phyloP scores from a whole-genome alignment of 495 filamentous ascomycete genomes.

The Penicillium psychrofluorescens region DNA sequence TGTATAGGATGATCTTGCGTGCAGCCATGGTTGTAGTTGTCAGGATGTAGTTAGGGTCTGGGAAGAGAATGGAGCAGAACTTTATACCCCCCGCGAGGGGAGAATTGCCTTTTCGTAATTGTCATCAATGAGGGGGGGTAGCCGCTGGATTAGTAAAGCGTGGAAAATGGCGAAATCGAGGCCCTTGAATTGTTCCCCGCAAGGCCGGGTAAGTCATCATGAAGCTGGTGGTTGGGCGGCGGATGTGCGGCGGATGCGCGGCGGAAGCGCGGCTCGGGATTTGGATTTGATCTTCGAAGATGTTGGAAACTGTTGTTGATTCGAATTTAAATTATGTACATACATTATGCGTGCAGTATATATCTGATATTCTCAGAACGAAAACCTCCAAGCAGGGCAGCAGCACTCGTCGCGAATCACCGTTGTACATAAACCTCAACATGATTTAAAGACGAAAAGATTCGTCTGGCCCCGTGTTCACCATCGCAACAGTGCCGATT shows the following conservation, averaged over 20 bases:
- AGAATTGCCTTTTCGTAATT: constrained; percentile 8
- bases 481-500: constrained; percentile 1
- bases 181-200: constrained; percentile 1
- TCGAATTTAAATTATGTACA: constrained; percentile 25
- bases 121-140: constrained; percentile 14
- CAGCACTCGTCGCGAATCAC: background rate
- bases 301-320: background rate
- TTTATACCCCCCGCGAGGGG: background rate
- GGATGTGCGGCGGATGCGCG: no score
- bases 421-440: constrained; percentile 11
- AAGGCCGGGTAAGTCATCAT: background rate
- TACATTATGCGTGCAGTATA: constrained; percentile 22
- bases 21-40: constrained; percentile 19
- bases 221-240: no score
- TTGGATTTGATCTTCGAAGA: no score
- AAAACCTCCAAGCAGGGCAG: constrained; percentile 1
- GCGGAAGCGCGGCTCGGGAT: no score
- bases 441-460: no score
- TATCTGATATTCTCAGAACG: constrained; percentile 13
- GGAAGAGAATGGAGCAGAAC: background rate
- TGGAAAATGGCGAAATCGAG: constrained; percentile 12
- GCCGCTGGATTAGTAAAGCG: constrained; percentile 21
- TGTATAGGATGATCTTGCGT: constrained; percentile 58
- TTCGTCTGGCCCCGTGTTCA: constrained; percentile 6
- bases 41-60: background rate